phyloP scores from a whole-genome alignment of 495 filamentous ascomycete genomes.

The Hypoxylon rickii region DNA sequence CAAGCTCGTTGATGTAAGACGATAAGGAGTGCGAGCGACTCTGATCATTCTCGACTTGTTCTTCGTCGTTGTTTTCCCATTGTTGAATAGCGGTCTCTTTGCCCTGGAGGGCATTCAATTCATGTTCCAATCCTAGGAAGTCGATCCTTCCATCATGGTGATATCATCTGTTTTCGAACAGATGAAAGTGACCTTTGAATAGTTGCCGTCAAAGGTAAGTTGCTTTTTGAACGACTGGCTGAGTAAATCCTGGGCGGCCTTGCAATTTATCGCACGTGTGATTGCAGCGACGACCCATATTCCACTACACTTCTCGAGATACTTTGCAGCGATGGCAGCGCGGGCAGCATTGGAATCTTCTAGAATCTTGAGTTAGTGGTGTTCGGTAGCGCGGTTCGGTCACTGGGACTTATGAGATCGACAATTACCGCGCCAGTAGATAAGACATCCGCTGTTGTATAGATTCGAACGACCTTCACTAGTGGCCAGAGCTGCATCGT shows the following conservation, averaged over 20 bases:
- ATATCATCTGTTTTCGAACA: conserved; percentile 68
- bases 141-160: conserved; percentile 27
- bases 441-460: conserved; percentile 53
- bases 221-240: conserved; percentile 62
- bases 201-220: conserved; percentile 60
- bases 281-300: conserved; percentile 63
- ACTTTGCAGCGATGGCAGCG: conserved; percentile 56
- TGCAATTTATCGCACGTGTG: conserved; percentile 62
- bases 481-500: conserved; percentile 62
- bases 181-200: conserved; percentile 59
- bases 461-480: conserved; percentile 60
- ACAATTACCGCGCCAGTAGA: conserved; percentile 63
- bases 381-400: background rate
- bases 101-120: conserved; percentile 51
- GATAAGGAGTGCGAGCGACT: background rate
- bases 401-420: conserved; percentile 46
- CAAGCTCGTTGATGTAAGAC: conserved; percentile 31
- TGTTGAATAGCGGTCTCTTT: conserved; percentile 21
- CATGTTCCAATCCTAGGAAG: conserved; percentile 45
- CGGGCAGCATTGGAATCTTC: conserved; percentile 65
- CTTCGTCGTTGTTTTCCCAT: conserved; percentile 1
- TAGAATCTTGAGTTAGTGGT: conserved; percentile 26
- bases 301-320: conserved; percentile 57
- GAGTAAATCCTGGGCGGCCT: conserved; percentile 59
- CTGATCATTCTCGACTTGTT: conserved; percentile 43